These are phyloP conservation scores for Phlebiopsis gigantea DNA, from an alignment of 768 basidiomycete genomes.

Conservation along the genomic window DNA sequence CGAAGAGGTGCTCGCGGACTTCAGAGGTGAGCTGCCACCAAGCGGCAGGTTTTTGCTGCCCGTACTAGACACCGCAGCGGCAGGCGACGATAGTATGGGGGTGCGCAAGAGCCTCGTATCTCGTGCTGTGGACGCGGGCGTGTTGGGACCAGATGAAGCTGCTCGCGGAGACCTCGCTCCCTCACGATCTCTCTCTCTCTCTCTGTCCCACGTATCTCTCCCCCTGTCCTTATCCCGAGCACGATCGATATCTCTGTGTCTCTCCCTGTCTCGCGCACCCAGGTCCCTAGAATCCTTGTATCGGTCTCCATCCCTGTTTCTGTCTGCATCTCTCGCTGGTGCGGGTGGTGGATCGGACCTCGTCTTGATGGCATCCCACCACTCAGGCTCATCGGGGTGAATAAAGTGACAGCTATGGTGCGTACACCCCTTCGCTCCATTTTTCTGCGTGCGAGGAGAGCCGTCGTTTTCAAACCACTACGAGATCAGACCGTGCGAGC, in stretches of 20 bases:
- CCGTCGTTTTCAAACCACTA: conserved; percentile 18
- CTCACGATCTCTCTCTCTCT: conserved; percentile 2
- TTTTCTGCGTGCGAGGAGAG: background rate
- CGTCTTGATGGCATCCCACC: conserved; percentile 1
- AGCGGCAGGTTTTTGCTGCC: background rate
- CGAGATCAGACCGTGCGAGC: background rate
- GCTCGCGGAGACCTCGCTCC: background rate
- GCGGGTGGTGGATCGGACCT: too few relatives aligned
- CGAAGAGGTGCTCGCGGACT: background rate
- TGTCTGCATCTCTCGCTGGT: background rate
- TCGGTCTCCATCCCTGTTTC: background rate
- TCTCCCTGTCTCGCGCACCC: background rate
- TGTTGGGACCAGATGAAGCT: background rate
- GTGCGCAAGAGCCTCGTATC: background rate
- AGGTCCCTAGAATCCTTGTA: background rate
- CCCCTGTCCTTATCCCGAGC: background rate
- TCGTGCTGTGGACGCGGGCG: background rate
- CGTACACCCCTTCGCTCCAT: conserved; percentile 8
- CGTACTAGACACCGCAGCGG: background rate
- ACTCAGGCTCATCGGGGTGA: conserved; percentile 17
- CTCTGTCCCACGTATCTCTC: conserved; percentile 10
- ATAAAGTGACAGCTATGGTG: conserved; percentile 9
- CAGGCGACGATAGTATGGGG: background rate
- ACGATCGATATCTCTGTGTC: background rate
- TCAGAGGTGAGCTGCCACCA: background rate